phyloP scores from a whole-genome alignment of 208 protist genomes.

The Novymonas esmeraldas region DNA sequence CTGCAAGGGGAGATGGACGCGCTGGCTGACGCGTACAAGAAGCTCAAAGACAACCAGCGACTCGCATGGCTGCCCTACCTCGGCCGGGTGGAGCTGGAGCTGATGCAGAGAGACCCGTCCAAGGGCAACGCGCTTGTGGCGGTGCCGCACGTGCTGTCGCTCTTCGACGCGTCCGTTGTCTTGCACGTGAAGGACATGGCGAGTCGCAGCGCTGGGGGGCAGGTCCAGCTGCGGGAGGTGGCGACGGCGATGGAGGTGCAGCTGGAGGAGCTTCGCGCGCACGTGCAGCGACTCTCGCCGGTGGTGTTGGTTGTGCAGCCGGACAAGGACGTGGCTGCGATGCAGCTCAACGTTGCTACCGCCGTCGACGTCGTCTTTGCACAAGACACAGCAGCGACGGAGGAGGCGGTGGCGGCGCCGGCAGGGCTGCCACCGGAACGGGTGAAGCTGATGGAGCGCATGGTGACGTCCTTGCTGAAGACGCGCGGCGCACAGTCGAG shows the following conservation, averaged over 20 bases:
- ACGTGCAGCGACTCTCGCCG: constrained; percentile 33
- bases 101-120: constrained; percentile 50
- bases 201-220: background rate
- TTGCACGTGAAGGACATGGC: constrained; percentile 61
- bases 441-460: constrained; percentile 63
- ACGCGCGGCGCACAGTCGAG: constrained; percentile 50
- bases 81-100: constrained; percentile 63
- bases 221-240: constrained; percentile 20
- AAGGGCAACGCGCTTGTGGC: constrained; percentile 33
- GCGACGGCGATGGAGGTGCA: constrained; percentile 30
- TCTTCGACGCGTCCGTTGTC: constrained; percentile 79
- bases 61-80: constrained; percentile 73
- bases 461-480: constrained; percentile 78
- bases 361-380: constrained; percentile 29
- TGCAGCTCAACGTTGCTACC: constrained; percentile 48
- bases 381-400: constrained; percentile 27
- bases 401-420: constrained; percentile 49
- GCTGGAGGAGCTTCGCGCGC: constrained; percentile 29
- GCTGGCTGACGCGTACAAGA: constrained; percentile 60
- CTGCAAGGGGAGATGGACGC: constrained; percentile 60
- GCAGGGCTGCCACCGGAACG: constrained; percentile 61
- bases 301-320: constrained; percentile 36
- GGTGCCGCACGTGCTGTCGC: constrained; percentile 52
- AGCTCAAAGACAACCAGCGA: constrained; percentile 61
- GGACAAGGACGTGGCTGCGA: constrained; percentile 23